Conservation (phyloP, 2,329 filamentous ascomycete genomes). For the Sporothrix pseudoabietina region DNA sequence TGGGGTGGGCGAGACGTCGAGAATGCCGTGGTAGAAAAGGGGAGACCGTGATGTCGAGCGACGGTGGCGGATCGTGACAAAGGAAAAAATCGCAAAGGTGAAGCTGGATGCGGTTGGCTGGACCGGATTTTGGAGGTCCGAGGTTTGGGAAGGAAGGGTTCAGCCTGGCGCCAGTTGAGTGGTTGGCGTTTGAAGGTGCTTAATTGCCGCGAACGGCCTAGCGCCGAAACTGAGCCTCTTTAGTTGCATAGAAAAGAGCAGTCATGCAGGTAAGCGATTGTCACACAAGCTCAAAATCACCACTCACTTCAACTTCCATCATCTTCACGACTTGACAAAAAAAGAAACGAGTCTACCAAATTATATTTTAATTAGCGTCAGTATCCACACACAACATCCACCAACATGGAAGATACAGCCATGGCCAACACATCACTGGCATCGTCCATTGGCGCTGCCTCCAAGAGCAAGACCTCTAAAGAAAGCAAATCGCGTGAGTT, state of each 20-base stretch:
- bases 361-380: background rate
- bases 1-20: background rate
- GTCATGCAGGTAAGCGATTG: slow-evolving; percentile 7
- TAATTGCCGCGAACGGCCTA: slow-evolving; percentile 22
- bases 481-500: slow-evolving; percentile 45
- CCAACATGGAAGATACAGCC: slow-evolving; percentile 15
- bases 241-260: background rate
- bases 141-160: slow-evolving; percentile 6
- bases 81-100: background rate
- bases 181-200: background rate
- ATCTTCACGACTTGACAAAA: background rate
- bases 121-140: background rate
- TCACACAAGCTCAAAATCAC: background rate
- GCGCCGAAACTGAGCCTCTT: background rate
- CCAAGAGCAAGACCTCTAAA: slow-evolving; percentile 22
- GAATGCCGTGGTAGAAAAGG: background rate
- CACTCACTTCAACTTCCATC: background rate
- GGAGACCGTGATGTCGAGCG: background rate
- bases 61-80: background rate
- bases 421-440: slow-evolving; percentile 39
- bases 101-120: background rate
- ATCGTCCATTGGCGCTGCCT: slow-evolving; percentile 27
- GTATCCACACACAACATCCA: background rate
- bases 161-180: background rate
- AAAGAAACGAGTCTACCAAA: background rate